Base-by-base conservation (phyloP, 164 flowering plant genomes). In the Taxillus chinensis region DNA sequence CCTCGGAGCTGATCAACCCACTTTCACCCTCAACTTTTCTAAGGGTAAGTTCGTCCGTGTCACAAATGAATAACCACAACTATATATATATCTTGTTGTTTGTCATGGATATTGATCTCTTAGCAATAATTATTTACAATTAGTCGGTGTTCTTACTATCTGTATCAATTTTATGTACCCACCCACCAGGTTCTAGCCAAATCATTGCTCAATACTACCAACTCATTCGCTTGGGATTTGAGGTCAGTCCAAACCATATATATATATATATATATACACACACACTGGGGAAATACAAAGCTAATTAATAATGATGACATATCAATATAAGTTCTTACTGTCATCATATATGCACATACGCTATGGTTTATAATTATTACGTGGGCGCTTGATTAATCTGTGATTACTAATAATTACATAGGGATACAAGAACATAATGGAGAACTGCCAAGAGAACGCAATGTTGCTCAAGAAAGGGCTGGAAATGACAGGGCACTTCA, bases 21-120 rank as follows among this genome's bases (percentile, higher is more conserved):
- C 58, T 38, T 55, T 55, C 38, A 55, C 58, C 58, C 58, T 55
- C 58, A 55, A 55, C 58, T 55, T 55, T 13, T 55, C 58, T 55
- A 55, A 55, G 13, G 58, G 58, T 55, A 17, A 0, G 27, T 27
- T 27, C 27, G 2, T 27, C 27, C 27, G 27, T 27, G 27, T 27
- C 2, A 27, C 27, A 27, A 27, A 27, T 27, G 0, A 27, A 27
- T 27, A 27, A 27, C 27, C 1, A 27, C 27, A 27, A 27, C 27
- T 27, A 27, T n/a, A n/a, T n/a, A n/a, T n/a, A n/a, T 27, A 27
- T 27, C 27, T 27, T 27, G 27, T 27, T 27, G 27, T 27, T 27
- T 27, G 27, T 27, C 27, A 27, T 27, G 27, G 27, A 27, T 27
- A 27, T 27, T 27, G 27, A 27, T 27, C 27, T 27, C 27, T 27